Percentiles rank a stretch among this genome's conserved stretches.
phyloP scores from a whole-genome alignment of 768 basidiomycete genomes.

The Mycena amicta region DNA sequence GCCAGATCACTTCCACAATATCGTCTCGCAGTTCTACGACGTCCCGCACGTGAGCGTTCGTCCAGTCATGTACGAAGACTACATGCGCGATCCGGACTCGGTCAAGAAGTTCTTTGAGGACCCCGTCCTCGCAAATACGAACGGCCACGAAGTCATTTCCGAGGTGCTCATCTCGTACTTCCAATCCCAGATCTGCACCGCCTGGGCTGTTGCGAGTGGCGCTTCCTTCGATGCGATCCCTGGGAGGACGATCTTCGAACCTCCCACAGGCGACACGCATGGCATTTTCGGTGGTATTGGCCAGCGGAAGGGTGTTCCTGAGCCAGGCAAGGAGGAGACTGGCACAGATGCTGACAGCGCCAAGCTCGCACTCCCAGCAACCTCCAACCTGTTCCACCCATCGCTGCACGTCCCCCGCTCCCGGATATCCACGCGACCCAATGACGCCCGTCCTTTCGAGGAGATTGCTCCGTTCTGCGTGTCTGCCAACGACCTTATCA shows the following conservation, averaged over 20 bases:
- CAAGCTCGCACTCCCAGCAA: constrained; percentile 10
- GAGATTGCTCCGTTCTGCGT: constrained; percentile 93
- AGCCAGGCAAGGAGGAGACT: constrained; percentile 37
- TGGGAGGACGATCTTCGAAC: constrained; percentile 40
- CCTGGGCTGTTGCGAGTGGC: constrained; percentile 78
- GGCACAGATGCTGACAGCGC: constrained; percentile 32
- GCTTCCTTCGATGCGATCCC: constrained; percentile 62
- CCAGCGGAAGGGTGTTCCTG: constrained; percentile 75
- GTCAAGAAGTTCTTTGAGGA: constrained; percentile 78
- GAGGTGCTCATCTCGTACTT: constrained; percentile 92
- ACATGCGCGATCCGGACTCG: constrained; percentile 71
- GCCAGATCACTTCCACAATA: constrained; percentile 85
- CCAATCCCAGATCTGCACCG: constrained; percentile 84
- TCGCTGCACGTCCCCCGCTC: constrained; percentile 65
- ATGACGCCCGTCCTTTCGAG: constrained; percentile 58
- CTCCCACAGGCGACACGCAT: constrained; percentile 44
- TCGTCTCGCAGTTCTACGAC: constrained; percentile 97
- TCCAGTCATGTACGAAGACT: constrained; percentile 78
- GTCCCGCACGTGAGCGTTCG: constrained; percentile 91
- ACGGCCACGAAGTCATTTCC: constrained; percentile 85
- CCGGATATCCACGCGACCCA: constrained; percentile 71
- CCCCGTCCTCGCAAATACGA: constrained; percentile 74
- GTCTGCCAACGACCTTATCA: constrained; percentile 96
- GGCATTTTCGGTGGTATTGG: constrained; percentile 87
- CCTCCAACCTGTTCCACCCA: constrained; percentile 18